A percentile compares a stretch with the other conserved stretches of the same genome.
phyloP scores from a whole-genome alignment of 768 basidiomycete species.

The Suillus alpinus region DNA sequence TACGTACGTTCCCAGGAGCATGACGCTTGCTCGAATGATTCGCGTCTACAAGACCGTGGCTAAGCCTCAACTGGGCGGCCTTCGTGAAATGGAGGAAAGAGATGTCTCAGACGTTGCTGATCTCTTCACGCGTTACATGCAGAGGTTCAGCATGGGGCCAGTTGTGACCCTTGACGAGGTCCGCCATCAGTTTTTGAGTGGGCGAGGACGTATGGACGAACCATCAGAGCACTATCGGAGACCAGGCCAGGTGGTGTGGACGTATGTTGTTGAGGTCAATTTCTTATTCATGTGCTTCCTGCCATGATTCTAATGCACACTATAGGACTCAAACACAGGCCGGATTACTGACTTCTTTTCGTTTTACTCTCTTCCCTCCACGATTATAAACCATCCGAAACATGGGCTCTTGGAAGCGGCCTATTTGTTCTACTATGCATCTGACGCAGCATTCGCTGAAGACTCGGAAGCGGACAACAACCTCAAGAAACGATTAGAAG shows the following conservation, averaged over 20 bases:
- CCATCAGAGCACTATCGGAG: conserved; percentile 39
- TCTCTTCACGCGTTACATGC: conserved; percentile 76
- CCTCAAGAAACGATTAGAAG: conserved; percentile 67
- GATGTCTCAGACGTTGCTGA: conserved; percentile 72
- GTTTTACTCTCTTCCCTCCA: conserved; percentile 95
- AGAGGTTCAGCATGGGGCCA: conserved; percentile 81
- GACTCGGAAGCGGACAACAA: conserved; percentile 58
- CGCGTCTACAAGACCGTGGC: conserved; percentile 66
- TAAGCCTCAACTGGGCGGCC: conserved; percentile 50
- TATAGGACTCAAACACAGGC: conserved; percentile 75
- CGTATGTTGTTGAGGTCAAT: conserved; percentile 90
- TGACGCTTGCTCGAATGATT: conserved; percentile 91
- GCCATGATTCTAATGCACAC: conserved; percentile 2
- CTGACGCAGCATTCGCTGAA: conserved; percentile 64
- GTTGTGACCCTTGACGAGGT: conserved; percentile 75
- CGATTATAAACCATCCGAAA: conserved; percentile 77
- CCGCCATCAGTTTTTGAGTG: conserved; percentile 85
- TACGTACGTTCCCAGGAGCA: conserved; percentile 79
- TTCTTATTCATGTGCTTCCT: neutral
- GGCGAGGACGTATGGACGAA: conserved; percentile 56
- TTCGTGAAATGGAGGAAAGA: conserved; percentile 84
- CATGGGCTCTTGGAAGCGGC: conserved; percentile 82
- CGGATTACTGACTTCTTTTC: conserved; percentile 95
- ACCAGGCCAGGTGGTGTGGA: conserved; percentile 87
- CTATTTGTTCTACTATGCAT: conserved; percentile 95